Conservation (phyloP, 495 filamentous ascomycete genomes). For the Trichoderma gamsii region DNA sequence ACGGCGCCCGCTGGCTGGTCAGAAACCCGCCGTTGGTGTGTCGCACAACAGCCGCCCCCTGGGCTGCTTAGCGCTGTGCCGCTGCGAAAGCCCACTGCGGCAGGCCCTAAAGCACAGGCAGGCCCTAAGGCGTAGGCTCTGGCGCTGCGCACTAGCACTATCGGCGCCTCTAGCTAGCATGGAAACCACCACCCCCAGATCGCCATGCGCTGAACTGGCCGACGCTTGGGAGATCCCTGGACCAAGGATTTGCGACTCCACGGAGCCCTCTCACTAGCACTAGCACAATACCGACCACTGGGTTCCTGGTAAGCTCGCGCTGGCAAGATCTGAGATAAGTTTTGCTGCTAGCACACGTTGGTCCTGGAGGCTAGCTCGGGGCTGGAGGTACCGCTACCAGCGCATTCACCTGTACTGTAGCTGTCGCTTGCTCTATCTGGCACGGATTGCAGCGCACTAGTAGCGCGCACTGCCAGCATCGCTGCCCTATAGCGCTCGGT, state of each 20-base stretch:
- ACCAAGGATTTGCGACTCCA: background rate
- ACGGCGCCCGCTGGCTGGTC: constrained; percentile 4
- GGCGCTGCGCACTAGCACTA: background rate
- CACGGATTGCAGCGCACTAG: too few species aligned
- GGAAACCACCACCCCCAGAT: background rate
- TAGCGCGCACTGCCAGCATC: too few species aligned
- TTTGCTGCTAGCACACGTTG: background rate
- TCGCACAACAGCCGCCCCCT: constrained; percentile 10
- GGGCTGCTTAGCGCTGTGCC: background rate
- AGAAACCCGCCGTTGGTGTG: constrained; percentile 10
- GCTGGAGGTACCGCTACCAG: too few species aligned
- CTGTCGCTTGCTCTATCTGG: too few species aligned
- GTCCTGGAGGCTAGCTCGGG: background rate
- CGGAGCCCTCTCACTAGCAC: background rate
- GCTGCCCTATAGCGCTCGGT: too few species aligned
- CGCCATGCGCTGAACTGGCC: background rate
- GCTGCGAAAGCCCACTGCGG: background rate
- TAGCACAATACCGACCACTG: constrained; percentile 1
- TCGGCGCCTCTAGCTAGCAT: background rate
- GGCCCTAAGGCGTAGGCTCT: background rate
- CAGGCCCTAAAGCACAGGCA: background rate
- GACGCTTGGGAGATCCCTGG: background rate
- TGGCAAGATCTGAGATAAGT: background rate
- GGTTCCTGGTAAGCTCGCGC: background rate
- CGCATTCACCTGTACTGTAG: too few species aligned